A percentile compares a stretch with the other conserved stretches of the same genome.
phyloP scores from a whole-genome alignment of 2,329 filamentous ascomycete genomes.

The Emergomyces orientalis region DNA sequence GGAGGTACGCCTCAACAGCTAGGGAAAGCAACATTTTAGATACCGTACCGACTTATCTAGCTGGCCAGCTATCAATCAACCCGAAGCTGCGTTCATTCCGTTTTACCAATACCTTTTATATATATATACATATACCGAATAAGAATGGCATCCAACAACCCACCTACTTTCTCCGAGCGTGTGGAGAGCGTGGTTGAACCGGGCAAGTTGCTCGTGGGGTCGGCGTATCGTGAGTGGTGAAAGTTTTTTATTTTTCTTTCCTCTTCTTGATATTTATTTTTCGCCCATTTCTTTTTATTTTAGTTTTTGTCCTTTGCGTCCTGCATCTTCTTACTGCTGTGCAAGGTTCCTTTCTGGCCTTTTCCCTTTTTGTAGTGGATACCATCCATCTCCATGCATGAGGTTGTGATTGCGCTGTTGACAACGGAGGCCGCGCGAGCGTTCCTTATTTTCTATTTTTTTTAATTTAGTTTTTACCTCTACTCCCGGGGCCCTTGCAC shows the following conservation, averaged over 20 bases:
- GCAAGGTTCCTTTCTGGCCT: too few relatives aligned
- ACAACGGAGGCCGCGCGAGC: too few relatives aligned
- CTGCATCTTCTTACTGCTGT: too few relatives aligned
- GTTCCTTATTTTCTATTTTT: neutral
- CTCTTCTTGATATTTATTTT: neutral
- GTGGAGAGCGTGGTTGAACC: neutral
- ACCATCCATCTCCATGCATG: neutral
- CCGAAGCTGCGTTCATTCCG: neutral
- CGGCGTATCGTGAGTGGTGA: slow-evolving; percentile 8
- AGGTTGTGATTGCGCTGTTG: neutral
- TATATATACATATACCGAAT: neutral
- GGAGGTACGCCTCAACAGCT: too few relatives aligned
- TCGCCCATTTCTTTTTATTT: neutral
- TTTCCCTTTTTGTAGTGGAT: neutral
- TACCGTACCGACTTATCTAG: too few relatives aligned
- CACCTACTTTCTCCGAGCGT: slow-evolving; percentile 4
- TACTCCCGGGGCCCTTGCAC: too few relatives aligned
- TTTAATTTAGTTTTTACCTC: neutral
- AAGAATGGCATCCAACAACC: neutral
- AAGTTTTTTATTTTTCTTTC: neutral
- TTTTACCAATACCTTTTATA: neutral
- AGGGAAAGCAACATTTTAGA: too few relatives aligned
- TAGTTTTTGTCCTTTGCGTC: neutral
- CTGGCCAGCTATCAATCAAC: too few relatives aligned
- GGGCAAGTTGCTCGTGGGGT: neutral